These are phyloP conservation scores for Rhododendron ovatum DNA, from an alignment of 148 eudicot species.

Conservation along the genomic window DNA sequence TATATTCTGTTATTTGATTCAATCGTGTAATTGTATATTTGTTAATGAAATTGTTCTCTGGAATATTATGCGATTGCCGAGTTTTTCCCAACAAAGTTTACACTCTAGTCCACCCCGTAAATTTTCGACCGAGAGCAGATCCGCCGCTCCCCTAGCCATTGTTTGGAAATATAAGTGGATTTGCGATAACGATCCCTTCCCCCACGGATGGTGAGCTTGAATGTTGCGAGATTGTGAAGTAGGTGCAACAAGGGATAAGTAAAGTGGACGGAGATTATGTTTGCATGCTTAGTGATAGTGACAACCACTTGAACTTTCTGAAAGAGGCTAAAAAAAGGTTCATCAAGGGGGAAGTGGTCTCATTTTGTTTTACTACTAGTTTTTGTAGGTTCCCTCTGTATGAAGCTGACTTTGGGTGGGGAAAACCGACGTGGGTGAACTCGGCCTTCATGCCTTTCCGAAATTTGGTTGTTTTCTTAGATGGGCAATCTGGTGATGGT, in stretches of 20 bases:
- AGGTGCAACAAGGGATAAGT: not conserved
- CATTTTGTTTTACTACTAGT: conserved; percentile 17
- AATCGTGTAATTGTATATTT: too few relatives aligned
- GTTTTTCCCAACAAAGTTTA: conserved; percentile 1
- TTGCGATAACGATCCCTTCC: not conserved
- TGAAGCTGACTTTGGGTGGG: not conserved
- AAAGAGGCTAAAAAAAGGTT: not conserved
- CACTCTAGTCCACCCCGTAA: conserved; percentile 9
- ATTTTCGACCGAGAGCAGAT: conserved; percentile 7
- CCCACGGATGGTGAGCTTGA: not conserved
- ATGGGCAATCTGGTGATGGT: not conserved
- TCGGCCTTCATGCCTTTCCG: not conserved
- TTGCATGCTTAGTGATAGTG: not conserved
- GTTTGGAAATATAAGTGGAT: conserved; percentile 21
- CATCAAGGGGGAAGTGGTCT: conserved; percentile 6
- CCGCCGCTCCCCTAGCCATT: not conserved
- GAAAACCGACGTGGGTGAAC: conserved; percentile 10
- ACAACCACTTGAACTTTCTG: conserved; percentile 1
- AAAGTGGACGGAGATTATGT: not conserved
- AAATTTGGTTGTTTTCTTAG: too few relatives aligned
- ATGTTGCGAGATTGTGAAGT: not conserved
- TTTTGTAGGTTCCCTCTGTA: conserved; percentile 6
- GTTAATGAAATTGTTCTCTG: too few relatives aligned
- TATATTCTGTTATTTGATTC: too few relatives aligned
- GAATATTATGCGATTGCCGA: too few relatives aligned